Base-by-base conservation (phyloP, 2,329 filamentous ascomycete species). In the Westerdykella ornata region DNA sequence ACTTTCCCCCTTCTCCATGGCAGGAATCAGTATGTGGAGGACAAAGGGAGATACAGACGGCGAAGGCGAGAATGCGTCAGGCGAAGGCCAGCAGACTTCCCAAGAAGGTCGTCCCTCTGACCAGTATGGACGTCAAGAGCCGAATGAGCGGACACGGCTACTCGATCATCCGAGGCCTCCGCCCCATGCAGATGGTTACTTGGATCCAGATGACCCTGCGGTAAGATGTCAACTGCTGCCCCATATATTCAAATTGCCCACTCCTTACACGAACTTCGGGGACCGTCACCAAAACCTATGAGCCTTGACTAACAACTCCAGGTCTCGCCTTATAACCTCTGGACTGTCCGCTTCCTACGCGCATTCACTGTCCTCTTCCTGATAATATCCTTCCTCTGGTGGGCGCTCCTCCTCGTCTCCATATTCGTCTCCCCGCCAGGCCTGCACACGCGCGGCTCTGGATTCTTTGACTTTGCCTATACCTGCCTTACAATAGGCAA, bases 291-390 rank as follows among this genome's bases (percentile, higher is more conserved):
- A 13, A 13, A 13, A 35, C 9, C 12, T 18, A 42, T 45, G 28
- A 2, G 8, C 3, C 12, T 8, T 26, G 7, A 16, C 56, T 65
- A 44, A 62, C 33, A 11, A 36, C 15, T 6, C 3, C 37, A 70
- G 73, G 82, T 86, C 17, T 86, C 88, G 3, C 92, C 92, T 0
- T 96, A 96, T 70, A 98, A 98, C 56, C 78, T 97, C 29, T 95
- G 88, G 84, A 87, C 81, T 44, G 85, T 98, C 37, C 83, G 92
- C 14, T 78, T 85, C 35, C 73, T 92, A 41, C 80, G 88, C 60
- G 86, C 82, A 59, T 65, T 92, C 46, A 90, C 88, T 4, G 73
- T 94, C 41, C 55, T 87, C 29, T 85, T 96, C 59, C 73, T 90
- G 15, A 65, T 80, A 38, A 62, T 89, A 53, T 85, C 81, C 42